phyloP scores from a whole-genome alignment of 2,329 filamentous ascomycete genomes.

The Colletotrichum tanaceti region DNA sequence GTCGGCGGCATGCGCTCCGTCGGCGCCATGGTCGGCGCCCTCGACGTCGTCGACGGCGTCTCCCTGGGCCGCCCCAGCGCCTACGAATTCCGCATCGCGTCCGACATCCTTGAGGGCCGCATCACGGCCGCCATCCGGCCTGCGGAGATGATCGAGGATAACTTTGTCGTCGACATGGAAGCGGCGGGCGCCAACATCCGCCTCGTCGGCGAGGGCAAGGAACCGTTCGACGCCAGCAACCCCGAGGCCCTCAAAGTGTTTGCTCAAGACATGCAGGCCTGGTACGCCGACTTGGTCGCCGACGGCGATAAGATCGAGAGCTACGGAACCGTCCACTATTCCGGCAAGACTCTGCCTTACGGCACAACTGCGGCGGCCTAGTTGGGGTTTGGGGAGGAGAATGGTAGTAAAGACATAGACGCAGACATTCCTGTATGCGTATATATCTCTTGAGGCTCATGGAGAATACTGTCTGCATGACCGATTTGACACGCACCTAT shows the following conservation, averaged over 20 bases:
- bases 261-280: conserved; percentile 43
- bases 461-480: neutral
- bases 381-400: neutral
- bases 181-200: conserved; percentile 21
- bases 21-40: conserved; percentile 66
- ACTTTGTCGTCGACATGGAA: conserved; percentile 14
- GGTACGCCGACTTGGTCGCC: conserved; percentile 42
- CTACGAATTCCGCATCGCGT: conserved; percentile 44
- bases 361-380: conserved; percentile 2
- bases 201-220: conserved; percentile 24
- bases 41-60: conserved; percentile 68
- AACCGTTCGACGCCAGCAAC: conserved; percentile 47
- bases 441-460: neutral
- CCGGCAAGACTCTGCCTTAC: conserved; percentile 33
- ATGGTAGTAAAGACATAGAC: neutral
- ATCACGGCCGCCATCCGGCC: conserved; percentile 25
- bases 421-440: neutral
- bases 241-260: conserved; percentile 41
- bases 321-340: conserved; percentile 43
- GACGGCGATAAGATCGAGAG: conserved; percentile 47
- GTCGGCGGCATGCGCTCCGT: conserved; percentile 68
- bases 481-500: too few species aligned
- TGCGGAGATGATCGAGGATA: conserved; percentile 17
- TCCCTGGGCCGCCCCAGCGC: conserved; percentile 60
- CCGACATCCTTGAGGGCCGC: conserved; percentile 24